Percentiles rank a stretch among this genome's conserved stretches.
These are phyloP conservation scores for Tylopilus felleus DNA, from an alignment of 768 basidiomycete species.

Conservation along the genomic window DNA sequence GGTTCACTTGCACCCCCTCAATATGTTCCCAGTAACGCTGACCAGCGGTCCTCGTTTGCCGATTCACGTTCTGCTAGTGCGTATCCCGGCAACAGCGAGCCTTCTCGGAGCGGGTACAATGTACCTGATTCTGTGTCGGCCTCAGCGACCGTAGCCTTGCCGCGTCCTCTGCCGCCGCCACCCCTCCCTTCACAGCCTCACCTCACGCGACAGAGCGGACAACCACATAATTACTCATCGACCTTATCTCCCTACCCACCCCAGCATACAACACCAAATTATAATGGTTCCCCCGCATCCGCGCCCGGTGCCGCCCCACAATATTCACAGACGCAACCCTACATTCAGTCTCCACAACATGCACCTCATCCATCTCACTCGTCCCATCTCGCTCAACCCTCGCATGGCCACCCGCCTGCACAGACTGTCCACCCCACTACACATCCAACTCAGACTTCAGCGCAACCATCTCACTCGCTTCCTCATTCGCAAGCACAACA, in stretches of 20 bases:
- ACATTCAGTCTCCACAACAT: slow-evolving; percentile 9
- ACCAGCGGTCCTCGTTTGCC: slow-evolving; percentile 20
- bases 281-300: slow-evolving; percentile 18
- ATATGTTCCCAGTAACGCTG: slow-evolving; percentile 15
- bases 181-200: slow-evolving; percentile 18
- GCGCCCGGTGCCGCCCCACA: slow-evolving; percentile 3
- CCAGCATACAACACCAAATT: slow-evolving; percentile 14
- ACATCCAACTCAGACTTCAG: slow-evolving; percentile 19
- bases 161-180: slow-evolving; percentile 13
- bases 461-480: slow-evolving; percentile 26
- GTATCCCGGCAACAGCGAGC: slow-evolving; percentile 14
- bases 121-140: slow-evolving; percentile 15
- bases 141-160: slow-evolving; percentile 16
- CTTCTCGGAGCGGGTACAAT: slow-evolving; percentile 13
- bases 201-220: slow-evolving; percentile 17
- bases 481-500: slow-evolving; percentile 27
- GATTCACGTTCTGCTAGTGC: slow-evolving; percentile 21
- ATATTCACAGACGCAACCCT: slow-evolving; percentile 30
- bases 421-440: slow-evolving; percentile 11
- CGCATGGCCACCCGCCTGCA: slow-evolving; percentile 17
- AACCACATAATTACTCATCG: slow-evolving; percentile 17
- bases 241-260: slow-evolving; percentile 11
- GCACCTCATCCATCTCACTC: slow-evolving; percentile 11
- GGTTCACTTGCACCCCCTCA: slow-evolving; percentile 8
- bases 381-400: slow-evolving; percentile 13